These are phyloP conservation scores for Capronia americana DNA, from an alignment of 2,329 filamentous ascomycete genomes.

Conservation along the genomic window DNA sequence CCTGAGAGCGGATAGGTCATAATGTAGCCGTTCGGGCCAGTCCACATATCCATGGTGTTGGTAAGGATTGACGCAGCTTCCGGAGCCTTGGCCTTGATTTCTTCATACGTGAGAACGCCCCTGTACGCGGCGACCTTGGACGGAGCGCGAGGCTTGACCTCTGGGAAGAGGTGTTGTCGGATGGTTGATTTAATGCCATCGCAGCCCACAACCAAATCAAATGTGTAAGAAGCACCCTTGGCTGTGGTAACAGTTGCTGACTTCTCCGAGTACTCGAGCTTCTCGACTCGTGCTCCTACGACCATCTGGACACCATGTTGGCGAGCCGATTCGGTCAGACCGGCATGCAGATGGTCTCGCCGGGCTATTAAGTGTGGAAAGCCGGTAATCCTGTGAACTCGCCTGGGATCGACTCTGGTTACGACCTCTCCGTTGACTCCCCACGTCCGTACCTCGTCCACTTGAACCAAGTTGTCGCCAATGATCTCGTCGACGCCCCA, in stretches of 20 bases:
- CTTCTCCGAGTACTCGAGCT: constrained; percentile 8
- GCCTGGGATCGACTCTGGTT: constrained; percentile 23
- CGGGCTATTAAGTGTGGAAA: constrained; percentile 26
- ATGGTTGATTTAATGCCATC: constrained; percentile 51
- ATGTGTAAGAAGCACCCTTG: constrained; percentile 39
- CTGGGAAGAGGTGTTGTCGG: constrained; percentile 48
- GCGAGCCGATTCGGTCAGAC: constrained; percentile 22
- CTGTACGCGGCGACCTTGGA: constrained; percentile 20
- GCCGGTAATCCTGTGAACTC: constrained; percentile 11
- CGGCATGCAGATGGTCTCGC: constrained; percentile 27
- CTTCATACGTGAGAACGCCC: constrained; percentile 18
- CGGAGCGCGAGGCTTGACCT: constrained; percentile 16
- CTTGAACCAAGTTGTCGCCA: constrained; percentile 49
- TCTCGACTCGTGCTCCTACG: constrained; percentile 17
- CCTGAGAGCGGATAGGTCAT: constrained; percentile 56
- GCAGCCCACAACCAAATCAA: constrained; percentile 50
- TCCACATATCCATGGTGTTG: constrained; percentile 53
- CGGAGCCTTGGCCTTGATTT: constrained; percentile 47
- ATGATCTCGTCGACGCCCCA: constrained; percentile 51
- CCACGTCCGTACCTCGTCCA: constrained; percentile 48
- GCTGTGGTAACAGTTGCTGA: constrained; percentile 18
- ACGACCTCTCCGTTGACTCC: constrained; percentile 35
- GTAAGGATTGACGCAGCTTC: constrained; percentile 49
- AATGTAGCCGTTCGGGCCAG: constrained; percentile 49
- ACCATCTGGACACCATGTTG: constrained; percentile 27